These are phyloP conservation scores for Chrysoporthe austroafricana DNA, from an alignment of 2,329 filamentous ascomycete genomes.

Conservation along the genomic window DNA sequence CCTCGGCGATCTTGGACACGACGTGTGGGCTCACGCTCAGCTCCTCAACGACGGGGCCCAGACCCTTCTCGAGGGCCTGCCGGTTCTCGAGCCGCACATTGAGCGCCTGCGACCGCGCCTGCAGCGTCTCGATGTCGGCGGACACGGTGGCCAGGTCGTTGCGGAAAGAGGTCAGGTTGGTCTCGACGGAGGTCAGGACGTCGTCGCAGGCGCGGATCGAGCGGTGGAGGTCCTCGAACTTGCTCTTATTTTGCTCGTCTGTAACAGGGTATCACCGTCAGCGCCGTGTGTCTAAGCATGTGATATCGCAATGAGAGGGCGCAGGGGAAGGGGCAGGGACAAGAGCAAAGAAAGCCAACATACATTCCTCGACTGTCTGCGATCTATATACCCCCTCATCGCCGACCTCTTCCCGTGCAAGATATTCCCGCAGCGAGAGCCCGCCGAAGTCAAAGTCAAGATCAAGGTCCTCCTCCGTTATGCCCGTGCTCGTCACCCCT, in stretches of 20 bases:
- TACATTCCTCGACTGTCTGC: constrained; percentile 75
- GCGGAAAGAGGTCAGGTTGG: constrained; percentile 89
- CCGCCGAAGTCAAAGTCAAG: constrained; percentile 78
- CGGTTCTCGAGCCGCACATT: constrained; percentile 88
- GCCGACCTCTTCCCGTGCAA: constrained; percentile 39
- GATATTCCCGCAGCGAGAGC: constrained; percentile 76
- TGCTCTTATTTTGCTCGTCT: constrained; percentile 81
- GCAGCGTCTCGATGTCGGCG: constrained; percentile 91
- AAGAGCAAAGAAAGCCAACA: constrained; percentile 38
- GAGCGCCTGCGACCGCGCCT: constrained; percentile 80
- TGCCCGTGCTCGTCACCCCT: constrained; percentile 28
- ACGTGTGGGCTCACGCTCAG: constrained; percentile 84
- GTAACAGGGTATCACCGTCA: constrained; percentile 19
- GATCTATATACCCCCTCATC: constrained; percentile 47
- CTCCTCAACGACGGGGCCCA: constrained; percentile 89
- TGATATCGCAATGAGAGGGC: constrained; percentile 14
- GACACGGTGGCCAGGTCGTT: constrained; percentile 91
- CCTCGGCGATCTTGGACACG: constrained; percentile 84
- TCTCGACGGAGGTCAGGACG: constrained; percentile 89
- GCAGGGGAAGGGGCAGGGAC: constrained; percentile 2
- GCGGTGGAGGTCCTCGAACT: constrained; percentile 86
- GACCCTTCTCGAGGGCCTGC: constrained; percentile 82
- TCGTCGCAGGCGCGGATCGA: constrained; percentile 92
- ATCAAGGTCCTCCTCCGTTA: constrained; percentile 59
- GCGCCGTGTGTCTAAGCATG: constrained; percentile 7